Percentiles rank a stretch among this genome's conserved stretches.
phyloP scores from a whole-genome alignment of 257 asterid species.

The Striga asiatica region DNA sequence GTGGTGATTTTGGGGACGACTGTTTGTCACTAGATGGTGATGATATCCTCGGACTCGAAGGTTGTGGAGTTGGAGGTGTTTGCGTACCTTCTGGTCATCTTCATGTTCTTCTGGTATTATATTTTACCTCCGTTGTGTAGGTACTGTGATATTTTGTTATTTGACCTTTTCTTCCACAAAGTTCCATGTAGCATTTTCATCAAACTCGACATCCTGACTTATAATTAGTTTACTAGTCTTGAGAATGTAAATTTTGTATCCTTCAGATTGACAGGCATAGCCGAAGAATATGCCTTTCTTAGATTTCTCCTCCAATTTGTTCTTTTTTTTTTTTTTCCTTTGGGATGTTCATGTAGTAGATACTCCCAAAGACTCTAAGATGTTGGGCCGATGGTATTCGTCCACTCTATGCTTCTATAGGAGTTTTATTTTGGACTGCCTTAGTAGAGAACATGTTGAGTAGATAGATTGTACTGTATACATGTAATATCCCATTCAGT shows the following conservation, averaged over 20 bases:
- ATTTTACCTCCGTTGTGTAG: not conserved
- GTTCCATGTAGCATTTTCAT: not conserved
- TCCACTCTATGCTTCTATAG: not conserved
- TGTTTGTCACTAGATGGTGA: not conserved
- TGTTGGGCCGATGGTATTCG: not conserved
- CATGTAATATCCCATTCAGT: too few relatives aligned
- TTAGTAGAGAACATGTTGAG: too few relatives aligned
- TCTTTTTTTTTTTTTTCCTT: not conserved
- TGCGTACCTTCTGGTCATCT: not conserved
- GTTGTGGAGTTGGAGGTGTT: not conserved
- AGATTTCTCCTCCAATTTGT: not conserved
- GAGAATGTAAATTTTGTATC: not conserved
- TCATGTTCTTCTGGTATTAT: not conserved
- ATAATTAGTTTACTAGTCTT: not conserved
- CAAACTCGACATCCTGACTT: not conserved
- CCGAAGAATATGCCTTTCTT: not conserved
- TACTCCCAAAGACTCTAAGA: not conserved
- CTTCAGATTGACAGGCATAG: not conserved
- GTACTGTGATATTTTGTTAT: not conserved
- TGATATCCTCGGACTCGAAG: not conserved
- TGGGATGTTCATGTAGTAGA: not conserved
- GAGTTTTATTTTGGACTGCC: too few relatives aligned
- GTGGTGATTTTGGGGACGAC: not conserved
- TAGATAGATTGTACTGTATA: too few relatives aligned
- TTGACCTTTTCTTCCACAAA: not conserved